Base-by-base conservation (phyloP, 176 grass and related monocot species). In the Oryza glumipatula region DNA sequence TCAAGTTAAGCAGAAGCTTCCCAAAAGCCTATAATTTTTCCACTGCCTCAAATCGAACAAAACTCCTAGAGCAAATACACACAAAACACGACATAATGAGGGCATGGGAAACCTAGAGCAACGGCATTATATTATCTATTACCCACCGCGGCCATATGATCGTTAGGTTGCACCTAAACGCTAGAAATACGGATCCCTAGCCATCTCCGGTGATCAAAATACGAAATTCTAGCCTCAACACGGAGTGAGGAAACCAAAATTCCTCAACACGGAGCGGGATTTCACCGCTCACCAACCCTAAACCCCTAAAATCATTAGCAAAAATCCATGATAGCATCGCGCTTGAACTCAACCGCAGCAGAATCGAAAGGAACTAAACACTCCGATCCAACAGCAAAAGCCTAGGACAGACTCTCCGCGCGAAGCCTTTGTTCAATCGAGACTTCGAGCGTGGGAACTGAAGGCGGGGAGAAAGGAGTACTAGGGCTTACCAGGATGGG, bases 401-500 rank as follows among this genome's bases (percentile, higher is more conserved):
- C 12, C 49, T 43, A 24, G 19, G 13, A n/a, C 10, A 72, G 68
- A 16, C 36, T 38, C 35, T n/a, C 22, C 67, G 14, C 12, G 21
- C 30, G 4, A 58, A 43, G 5, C 49, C 35, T 72, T 72, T 36
- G 36, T 30, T 60, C 80, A 15, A 33, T 61, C 67, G n/a, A 22
- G 22, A 14, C n/a, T 17, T 72, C 49, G 52, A 43, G 68, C 58
- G 21, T 7, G 17, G 77, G 46, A 28, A 17, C 32, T 28, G 68
- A 11, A 6, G 43, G 22, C 7, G 8, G 9, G 32, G n/a, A 7
- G 49, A 44, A 45, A 45, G 67, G 13, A 13, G 38, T 6, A 17
- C 38, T 4, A 26, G 60, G 48, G 33, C 73, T 71, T 82, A 88
- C 86, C 80, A n/a, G 79, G 6, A 68, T 10, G 14, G 79, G 9